Base-by-base conservation (phyloP, 257 asterid species). In the Nemophila menziesii region DNA sequence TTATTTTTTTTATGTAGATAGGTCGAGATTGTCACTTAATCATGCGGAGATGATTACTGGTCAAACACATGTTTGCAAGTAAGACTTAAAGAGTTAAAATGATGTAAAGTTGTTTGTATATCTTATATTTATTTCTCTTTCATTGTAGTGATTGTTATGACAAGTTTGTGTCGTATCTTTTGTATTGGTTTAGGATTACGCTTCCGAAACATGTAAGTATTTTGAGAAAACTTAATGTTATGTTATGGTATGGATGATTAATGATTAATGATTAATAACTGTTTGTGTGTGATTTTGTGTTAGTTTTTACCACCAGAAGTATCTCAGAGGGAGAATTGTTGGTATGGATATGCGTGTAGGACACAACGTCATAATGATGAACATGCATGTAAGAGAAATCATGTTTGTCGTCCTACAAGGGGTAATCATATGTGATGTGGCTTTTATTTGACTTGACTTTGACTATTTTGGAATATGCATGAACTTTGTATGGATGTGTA, bases 281-380 rank as follows among this genome's bases (percentile, higher is more conserved):
- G n/a, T n/a, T n/a, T n/a, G n/a, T n/a, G n/a, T n/a, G n/a, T n/a
- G 42, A 11, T 41, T 10, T 62, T 16, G n/a, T 33, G 49, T 62
- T 22, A 89, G 98, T 33, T 20, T 48, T 73, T 90, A 29, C 75
- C 95, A 16, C 67, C 63, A 17, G 98, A 77, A 59, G 96, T 69
- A 23, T 56, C 50, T 45, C 63, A 72, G 62, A 67, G 98, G 44
- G 77, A 72, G 50, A 71, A 90, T 62, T 90, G 98, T 74, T 90
- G 98, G 98, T 90, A 84, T 8, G 98, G 98, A 44, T 78, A 72
- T 55, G 71, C 79, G 41, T 90, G 98, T 66, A 69, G 98, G 44
- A 85, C 98, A 21, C 98, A 90, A 46, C 96, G 85, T 63, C 94
- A 81, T 44, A 85, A 69, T 11, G 94, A 77, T 53, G 94, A 90